phyloP scores from a whole-genome alignment of 768 basidiomycete genomes.

The Suillus alpinus region DNA sequence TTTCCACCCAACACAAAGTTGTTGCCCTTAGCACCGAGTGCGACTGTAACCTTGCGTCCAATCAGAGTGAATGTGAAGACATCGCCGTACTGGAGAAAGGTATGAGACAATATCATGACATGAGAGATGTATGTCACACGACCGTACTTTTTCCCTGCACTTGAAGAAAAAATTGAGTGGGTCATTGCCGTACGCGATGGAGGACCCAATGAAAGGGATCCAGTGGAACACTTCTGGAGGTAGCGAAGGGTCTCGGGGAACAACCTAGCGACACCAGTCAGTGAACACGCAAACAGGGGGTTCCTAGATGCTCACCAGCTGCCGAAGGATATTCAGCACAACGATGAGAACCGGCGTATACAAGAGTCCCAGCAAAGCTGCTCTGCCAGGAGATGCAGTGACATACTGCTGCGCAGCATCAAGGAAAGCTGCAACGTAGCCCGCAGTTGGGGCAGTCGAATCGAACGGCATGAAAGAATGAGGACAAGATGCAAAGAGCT shows the following conservation, averaged over 20 bases:
- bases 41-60: conserved; percentile 87
- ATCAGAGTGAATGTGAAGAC: conserved; percentile 95
- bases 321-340: conserved; percentile 71
- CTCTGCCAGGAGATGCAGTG: conserved; percentile 21
- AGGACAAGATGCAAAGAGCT: conserved; percentile 1
- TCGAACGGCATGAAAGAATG: conserved; percentile 25
- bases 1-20: conserved; percentile 95
- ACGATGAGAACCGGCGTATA: conserved; percentile 70
- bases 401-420: conserved; percentile 19
- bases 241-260: conserved; percentile 64
- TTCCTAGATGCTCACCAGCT: conserved; percentile 54
- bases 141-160: conserved; percentile 70
- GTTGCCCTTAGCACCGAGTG: conserved; percentile 87
- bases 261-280: conserved; percentile 41
- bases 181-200: conserved; percentile 86
- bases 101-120: neutral
- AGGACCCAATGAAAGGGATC: conserved; percentile 88
- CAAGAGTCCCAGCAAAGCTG: conserved; percentile 44
- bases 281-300: neutral
- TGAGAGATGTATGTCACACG: neutral
- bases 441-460: conserved; percentile 17
- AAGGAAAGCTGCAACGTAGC: conserved; percentile 23
- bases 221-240: conserved; percentile 95
- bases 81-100: conserved; percentile 72
- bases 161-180: conserved; percentile 85